These are phyloP conservation scores for Ziziphus jujuba DNA, from an alignment of 306 rosid genomes.

Conservation along the genomic window DNA sequence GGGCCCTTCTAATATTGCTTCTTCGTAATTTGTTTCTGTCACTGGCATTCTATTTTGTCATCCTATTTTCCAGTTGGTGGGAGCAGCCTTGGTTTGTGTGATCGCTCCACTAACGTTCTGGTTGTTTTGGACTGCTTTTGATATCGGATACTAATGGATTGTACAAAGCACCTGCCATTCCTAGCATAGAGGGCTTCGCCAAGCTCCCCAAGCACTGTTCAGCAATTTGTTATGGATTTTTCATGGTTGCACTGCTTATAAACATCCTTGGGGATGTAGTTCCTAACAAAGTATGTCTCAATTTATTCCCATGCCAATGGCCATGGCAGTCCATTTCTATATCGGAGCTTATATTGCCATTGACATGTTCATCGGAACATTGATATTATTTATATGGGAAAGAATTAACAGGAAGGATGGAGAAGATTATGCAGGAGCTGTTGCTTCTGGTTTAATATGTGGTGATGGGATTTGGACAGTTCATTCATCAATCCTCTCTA, in stretches of 20 bases:
- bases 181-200: constrained; percentile 81
- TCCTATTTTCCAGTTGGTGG: constrained; percentile 49
- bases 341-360: constrained; percentile 91
- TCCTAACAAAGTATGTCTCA: constrained; percentile 65
- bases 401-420: constrained; percentile 57
- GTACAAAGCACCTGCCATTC: constrained; percentile 93
- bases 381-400: constrained; percentile 79
- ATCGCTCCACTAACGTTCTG: constrained; percentile 97
- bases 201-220: constrained; percentile 85
- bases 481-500: constrained; percentile 84
- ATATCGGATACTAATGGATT: constrained; percentile 87
- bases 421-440: constrained; percentile 87
- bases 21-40: constrained; percentile 13
- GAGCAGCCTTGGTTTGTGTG: constrained; percentile 91
- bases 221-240: constrained; percentile 66
- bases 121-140: constrained; percentile 95
- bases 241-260: constrained; percentile 60
- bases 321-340: constrained; percentile 92
- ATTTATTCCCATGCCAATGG: constrained; percentile 88
- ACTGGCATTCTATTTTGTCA: no score
- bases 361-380: constrained; percentile 85
- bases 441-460: constrained; percentile 91
- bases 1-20: constrained; percentile 26
- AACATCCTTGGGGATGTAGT: constrained; percentile 69
- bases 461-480: constrained; percentile 98